Conservation (phyloP, 306 rosid genomes). For the Gillenia trifoliata region DNA sequence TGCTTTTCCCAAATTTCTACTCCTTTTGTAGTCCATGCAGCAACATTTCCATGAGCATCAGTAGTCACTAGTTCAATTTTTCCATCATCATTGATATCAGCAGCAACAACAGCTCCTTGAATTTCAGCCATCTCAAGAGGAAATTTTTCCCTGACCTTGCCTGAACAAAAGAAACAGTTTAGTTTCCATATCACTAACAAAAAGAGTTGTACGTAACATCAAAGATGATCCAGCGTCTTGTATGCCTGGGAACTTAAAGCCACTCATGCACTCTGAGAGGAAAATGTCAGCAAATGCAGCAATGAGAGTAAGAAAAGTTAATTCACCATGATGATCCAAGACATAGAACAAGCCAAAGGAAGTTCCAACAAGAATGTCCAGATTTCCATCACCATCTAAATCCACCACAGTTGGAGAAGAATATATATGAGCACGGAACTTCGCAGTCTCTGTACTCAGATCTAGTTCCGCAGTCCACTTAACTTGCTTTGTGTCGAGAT, state of each 20-base stretch:
- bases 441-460: constrained; percentile 76
- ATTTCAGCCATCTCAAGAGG: constrained; percentile 99
- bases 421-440: constrained; percentile 69
- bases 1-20: constrained; percentile 80
- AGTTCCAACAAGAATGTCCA: constrained; percentile 95
- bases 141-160: constrained; percentile 83
- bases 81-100: constrained; percentile 97
- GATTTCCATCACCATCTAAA: constrained; percentile 95
- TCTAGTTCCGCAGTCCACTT: constrained; percentile 92
- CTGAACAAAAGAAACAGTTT: constrained; percentile 41
- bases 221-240: not conserved
- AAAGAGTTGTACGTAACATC: not conserved
- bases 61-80: constrained; percentile 89
- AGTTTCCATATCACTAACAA: constrained; percentile 1
- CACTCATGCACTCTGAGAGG: not conserved
- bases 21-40: constrained; percentile 93
- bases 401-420: constrained; percentile 90
- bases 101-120: constrained; percentile 85
- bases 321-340: constrained; percentile 89
- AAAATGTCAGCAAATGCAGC: not conserved
- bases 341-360: constrained; percentile 88
- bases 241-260: not conserved
- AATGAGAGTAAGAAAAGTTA: not conserved
- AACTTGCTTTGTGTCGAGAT: constrained; percentile 90
- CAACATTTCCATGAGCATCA: constrained; percentile 94